Base-by-base conservation (phyloP, 2,329 filamentous ascomycete species). In the Coniochaeta hoffmannii region DNA sequence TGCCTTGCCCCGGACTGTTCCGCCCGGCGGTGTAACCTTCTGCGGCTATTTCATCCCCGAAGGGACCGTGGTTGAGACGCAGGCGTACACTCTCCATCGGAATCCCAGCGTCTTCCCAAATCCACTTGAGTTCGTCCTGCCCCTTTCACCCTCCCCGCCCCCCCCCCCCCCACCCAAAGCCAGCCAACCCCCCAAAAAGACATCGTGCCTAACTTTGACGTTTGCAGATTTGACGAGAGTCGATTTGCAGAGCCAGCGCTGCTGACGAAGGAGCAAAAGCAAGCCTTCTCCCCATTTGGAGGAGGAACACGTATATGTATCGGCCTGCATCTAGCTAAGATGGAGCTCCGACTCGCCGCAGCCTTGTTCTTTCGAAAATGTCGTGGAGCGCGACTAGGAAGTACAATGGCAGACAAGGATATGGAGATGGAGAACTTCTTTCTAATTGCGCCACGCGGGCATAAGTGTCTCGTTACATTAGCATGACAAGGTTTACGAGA, bases 21-120 rank as follows among this genome's bases (percentile, higher is more conserved):
- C 69, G 0, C 32, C 55, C 7, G 60, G 59, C 12, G 68, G 68
- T 3, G 64, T 64, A 0, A 57, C 57, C 0, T 49, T 73, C 14
- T 60, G 56, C 2, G 68, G 63, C 2, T 62, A 65, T 32, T 60
- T 58, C 44, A 38, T 74, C 17, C 69, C 70, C 0, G 65, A 60
- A 2, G 69, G 67, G 0, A 58, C 60, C 1, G 66, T 61, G 0
- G 64, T 73, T 1, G 60, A 64, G 0, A 70, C 69, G 0, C 69
- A 72, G 58, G 58, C 65, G 17, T 73, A 68, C 52, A 69, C 65
- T 26, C 59, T 73, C 30, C 72, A 74, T 55, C 65, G 57, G 12
- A 53, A 57, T 50, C 58, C 62, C 0, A 44, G 34, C 1, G 61
- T 70, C 2, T 73, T 71, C 50, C 52, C 60, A 1, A 62, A 72